phyloP scores from a whole-genome alignment of 805 yeast species.

The Candida hungchunana region DNA sequence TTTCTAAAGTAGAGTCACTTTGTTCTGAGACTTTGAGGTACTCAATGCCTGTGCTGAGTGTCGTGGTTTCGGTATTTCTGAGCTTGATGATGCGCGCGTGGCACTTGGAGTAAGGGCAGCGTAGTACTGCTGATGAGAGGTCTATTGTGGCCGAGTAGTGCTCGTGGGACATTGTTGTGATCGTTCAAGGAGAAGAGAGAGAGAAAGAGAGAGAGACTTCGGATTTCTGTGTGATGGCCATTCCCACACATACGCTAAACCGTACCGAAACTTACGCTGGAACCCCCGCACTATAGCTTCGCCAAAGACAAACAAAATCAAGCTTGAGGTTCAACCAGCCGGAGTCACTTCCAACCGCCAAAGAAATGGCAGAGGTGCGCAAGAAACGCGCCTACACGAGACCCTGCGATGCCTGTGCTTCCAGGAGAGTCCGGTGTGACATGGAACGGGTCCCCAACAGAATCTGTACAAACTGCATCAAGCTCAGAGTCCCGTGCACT shows the following conservation, averaged over 20 bases:
- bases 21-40: conserved; percentile 6
- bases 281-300: not conserved
- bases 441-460: conserved; percentile 7
- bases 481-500: conserved; percentile 19
- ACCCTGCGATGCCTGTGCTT: conserved; percentile 26
- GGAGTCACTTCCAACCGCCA: not conserved
- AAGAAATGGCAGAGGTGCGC: not conserved
- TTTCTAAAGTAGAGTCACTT: not conserved
- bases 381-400: conserved; percentile 11
- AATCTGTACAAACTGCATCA: conserved; percentile 18
- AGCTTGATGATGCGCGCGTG: conserved; percentile 24
- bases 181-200: not conserved
- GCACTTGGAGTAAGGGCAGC: conserved; percentile 26
- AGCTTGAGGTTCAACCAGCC: not conserved
- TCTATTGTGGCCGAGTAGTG: not conserved
- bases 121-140: conserved; percentile 8
- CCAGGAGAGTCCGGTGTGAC: conserved; percentile 24
- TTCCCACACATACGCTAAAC: not conserved
- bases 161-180: not conserved
- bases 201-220: no score
- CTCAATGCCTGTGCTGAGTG: conserved; percentile 6
- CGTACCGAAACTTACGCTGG: not conserved
- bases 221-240: not conserved
- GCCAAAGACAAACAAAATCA: not conserved
- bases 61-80: not conserved